Conservation (phyloP, 306 rosid genomes). For the Prunus mume region DNA sequence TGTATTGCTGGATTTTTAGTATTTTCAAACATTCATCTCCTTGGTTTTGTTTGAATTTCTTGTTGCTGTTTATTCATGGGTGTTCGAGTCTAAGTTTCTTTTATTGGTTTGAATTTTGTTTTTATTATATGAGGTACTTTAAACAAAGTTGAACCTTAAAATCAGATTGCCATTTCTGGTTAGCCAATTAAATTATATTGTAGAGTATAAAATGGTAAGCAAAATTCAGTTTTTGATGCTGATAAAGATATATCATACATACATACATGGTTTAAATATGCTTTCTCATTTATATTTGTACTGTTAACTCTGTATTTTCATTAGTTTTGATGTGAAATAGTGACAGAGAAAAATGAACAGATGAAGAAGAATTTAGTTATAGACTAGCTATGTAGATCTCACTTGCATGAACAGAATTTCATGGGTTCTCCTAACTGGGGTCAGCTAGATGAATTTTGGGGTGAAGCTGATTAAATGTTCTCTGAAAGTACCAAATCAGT, state of each 20-base stretch:
- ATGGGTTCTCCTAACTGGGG: conserved; percentile 72
- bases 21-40: background rate
- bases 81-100: background rate
- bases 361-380: background rate
- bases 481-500: conserved; percentile 42
- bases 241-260: background rate
- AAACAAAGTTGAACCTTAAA: background rate
- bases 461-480: conserved; percentile 47
- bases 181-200: background rate
- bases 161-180: background rate
- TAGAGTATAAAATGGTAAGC: background rate
- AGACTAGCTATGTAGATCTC: background rate
- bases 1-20: background rate
- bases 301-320: background rate
- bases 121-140: background rate
- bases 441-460: conserved; percentile 62
- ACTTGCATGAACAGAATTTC: background rate
- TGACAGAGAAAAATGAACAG: background rate
- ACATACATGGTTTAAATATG: too few relatives aligned
- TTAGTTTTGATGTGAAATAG: background rate
- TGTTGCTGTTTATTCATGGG: background rate
- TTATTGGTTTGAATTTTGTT: background rate
- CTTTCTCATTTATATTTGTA: background rate
- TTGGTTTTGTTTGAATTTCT: background rate
- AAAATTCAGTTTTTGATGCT: background rate